A percentile compares a stretch with the other conserved stretches of the same genome.
phyloP scores from a whole-genome alignment of 768 basidiomycete species.

The Sporobolomyces roseus region DNA sequence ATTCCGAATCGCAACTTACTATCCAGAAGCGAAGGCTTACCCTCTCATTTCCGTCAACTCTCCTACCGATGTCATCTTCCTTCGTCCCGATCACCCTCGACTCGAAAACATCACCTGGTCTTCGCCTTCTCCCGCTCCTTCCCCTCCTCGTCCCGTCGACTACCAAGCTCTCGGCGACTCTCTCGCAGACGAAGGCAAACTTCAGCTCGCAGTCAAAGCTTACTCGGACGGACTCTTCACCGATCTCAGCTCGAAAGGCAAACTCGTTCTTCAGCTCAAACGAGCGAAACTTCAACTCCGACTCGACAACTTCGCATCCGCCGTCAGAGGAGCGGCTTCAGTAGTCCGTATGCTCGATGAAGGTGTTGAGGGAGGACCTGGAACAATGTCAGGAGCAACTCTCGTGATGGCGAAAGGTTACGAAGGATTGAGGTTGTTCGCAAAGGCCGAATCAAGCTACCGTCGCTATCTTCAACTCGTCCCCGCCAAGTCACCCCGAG shows the following conservation, averaged over 20 bases:
- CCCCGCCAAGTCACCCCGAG: no score
- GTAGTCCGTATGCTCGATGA: conserved; percentile 6
- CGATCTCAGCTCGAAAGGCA: not conserved
- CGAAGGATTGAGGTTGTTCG: no score
- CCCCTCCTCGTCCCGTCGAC: not conserved
- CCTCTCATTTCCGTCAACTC: conserved; percentile 47
- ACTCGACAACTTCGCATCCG: conserved; percentile 13
- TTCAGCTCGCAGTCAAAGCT: conserved; percentile 45
- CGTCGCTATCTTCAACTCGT: no score
- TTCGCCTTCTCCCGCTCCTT: not conserved
- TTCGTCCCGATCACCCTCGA: not conserved
- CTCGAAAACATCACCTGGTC: conserved; percentile 26
- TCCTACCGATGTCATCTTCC: conserved; percentile 16
- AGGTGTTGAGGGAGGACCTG: not conserved
- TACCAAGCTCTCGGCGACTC: conserved; percentile 45
- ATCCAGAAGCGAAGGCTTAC: conserved; percentile 1
- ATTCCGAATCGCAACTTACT: conserved; percentile 42
- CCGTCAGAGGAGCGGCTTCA: not conserved
- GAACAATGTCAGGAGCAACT: no score
- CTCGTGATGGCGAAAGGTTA: no score
- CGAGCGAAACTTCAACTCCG: conserved; percentile 24
- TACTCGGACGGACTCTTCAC: conserved; percentile 39
- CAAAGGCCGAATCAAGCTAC: no score
- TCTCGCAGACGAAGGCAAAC: conserved; percentile 43
- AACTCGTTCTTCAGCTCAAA: conserved; percentile 24